Percentiles rank a stretch among this genome's conserved stretches.
phyloP scores from a whole-genome alignment of 768 basidiomycete genomes.

The Lactarius deliciosus region DNA sequence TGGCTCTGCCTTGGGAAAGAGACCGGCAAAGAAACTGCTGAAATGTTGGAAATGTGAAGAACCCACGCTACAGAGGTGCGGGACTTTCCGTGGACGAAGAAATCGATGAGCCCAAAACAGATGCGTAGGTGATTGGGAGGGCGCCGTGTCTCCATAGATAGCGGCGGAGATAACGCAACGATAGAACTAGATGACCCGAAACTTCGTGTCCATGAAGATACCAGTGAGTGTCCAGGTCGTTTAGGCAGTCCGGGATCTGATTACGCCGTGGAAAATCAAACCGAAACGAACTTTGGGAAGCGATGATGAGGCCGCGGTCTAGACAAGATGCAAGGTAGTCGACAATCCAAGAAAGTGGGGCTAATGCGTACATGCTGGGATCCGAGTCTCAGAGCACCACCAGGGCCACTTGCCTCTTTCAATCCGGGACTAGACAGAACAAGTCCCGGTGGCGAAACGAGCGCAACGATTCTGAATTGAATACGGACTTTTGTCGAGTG shows the following conservation, averaged over 20 bases:
- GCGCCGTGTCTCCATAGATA: not conserved
- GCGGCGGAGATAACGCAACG: not conserved
- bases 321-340: not conserved
- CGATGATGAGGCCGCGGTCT: not conserved
- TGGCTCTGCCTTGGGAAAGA: not conserved
- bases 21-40: not conserved
- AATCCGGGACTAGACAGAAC: not conserved
- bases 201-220: not conserved
- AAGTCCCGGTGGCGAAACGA: not conserved
- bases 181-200: not conserved
- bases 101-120: not conserved
- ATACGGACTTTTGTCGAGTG: not conserved
- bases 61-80: not conserved
- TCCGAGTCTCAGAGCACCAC: no score
- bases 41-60: not conserved
- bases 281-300: not conserved
- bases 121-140: not conserved
- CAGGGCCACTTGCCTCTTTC: no score
- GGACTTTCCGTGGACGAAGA: not conserved
- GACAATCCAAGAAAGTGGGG: not conserved
- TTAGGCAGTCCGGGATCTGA: not conserved
- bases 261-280: not conserved
- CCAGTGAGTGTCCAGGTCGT: not conserved
- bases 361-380: not conserved
- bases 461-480: not conserved